Evolutionary conservation across 106 monocot species (phyloP), one percentile per base, ranked within the genome.

Genomic region (Platanthera zijinensis): DNA sequence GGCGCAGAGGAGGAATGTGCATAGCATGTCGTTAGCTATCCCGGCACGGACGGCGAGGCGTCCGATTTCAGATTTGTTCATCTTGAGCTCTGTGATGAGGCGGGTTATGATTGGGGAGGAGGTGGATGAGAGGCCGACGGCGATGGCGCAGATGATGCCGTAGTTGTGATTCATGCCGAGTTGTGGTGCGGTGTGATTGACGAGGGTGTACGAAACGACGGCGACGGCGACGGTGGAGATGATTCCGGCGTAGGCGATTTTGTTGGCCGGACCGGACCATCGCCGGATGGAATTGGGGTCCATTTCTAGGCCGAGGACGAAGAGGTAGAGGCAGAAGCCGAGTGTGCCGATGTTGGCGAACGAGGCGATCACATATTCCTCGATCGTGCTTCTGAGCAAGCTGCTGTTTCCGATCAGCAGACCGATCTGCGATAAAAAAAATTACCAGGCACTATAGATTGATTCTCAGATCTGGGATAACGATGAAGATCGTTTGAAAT

Each of bases 261-360:
- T 32, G 49, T 69, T 15, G 0, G 85, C 90, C 8, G 83, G 76
- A 6, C 74, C 11, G 8, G 81, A 77, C 5, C 21, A 21, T 0
- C 48, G n/a, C 54, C 87, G 75, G 15, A 91, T 15, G 45, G 83
- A 25, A 8, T 70, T 56, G 5, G 85, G 84, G 0, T 93, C 90
- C 90, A 93, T 90, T 83, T 90, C 93, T 2, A 93, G 83, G 30
- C 90, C 93, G 48, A 86, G 72, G 22, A 82, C 84, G 50, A 93
- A 88, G 69, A 93, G 73, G 86, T 93, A 93, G 49, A 71, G 18
- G 46, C 69, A 48, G 78, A 85, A 82, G 64, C 72, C 15, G 71
- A 28, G 71, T 47, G 63, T 13, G 0, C 75, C 74, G 5, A 90
- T 52, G 7, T 50, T 17, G 52, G 62, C 48, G 48, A 87, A 48